Conservation (phyloP, 495 filamentous ascomycete genomes). For the Neurospora sp. region DNA sequence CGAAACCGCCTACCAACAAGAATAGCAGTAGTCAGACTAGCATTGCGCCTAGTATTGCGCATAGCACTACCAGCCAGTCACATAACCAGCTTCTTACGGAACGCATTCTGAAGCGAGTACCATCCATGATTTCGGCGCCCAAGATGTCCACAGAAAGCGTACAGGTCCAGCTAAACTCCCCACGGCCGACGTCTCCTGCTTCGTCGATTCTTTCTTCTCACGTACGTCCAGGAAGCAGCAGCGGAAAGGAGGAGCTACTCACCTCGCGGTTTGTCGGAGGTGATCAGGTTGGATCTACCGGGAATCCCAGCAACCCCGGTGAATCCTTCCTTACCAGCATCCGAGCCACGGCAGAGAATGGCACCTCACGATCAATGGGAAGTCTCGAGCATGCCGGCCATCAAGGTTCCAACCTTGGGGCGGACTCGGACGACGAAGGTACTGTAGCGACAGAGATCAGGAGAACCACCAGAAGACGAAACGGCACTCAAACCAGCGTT, state of each 20-base stretch:
- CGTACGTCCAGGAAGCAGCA: slow-evolving; percentile 31
- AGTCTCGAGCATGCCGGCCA: slow-evolving; percentile 13
- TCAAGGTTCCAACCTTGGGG: slow-evolving; percentile 2
- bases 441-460: slow-evolving; percentile 19
- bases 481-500: slow-evolving; percentile 7
- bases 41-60: slow-evolving; percentile 9
- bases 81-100: slow-evolving; percentile 43
- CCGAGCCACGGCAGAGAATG: slow-evolving; percentile 1
- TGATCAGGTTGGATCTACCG: not conserved
- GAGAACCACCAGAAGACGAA: slow-evolving; percentile 22
- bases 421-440: slow-evolving; percentile 3
- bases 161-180: slow-evolving; percentile 29
- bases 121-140: slow-evolving; percentile 46
- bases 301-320: slow-evolving; percentile 6
- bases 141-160: slow-evolving; percentile 50
- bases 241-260: slow-evolving; percentile 33
- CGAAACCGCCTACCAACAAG: not conserved
- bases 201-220: slow-evolving; percentile 8
- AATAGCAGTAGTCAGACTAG: not conserved
- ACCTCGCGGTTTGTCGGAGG: slow-evolving; percentile 40
- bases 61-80: slow-evolving; percentile 20
- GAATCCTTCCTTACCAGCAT: slow-evolving; percentile 17
- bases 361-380: slow-evolving; percentile 14
- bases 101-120: slow-evolving; percentile 46
- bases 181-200: slow-evolving; percentile 29